phyloP scores from a whole-genome alignment of 345 rosid species.

The Ceriops decandra region DNA sequence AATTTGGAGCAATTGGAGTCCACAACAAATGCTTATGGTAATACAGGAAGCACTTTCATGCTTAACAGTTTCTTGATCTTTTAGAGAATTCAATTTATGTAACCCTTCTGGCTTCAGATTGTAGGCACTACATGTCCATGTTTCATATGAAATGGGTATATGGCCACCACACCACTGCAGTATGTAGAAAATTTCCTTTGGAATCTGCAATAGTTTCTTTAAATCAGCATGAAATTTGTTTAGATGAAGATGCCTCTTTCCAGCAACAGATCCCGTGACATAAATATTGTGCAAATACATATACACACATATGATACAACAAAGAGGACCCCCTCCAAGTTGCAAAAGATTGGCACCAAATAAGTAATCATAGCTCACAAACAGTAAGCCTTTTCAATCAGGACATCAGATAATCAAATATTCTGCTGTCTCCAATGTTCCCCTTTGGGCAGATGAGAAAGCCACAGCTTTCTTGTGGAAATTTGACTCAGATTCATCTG shows the following conservation, averaged over 20 bases:
- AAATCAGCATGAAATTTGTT: neutral
- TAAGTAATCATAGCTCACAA: too few species aligned
- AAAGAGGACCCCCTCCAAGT: neutral
- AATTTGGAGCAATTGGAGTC: too few species aligned
- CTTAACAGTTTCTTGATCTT: too few species aligned
- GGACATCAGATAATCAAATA: too few species aligned
- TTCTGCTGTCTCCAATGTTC: slow-evolving; percentile 10
- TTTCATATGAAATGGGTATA: neutral
- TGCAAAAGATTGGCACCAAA: neutral
- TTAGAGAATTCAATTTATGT: too few species aligned
- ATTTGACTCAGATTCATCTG: neutral
- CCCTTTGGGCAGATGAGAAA: neutral
- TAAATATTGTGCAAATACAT: too few species aligned
- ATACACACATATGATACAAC: neutral
- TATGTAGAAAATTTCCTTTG: neutral
- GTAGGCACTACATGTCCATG: neutral
- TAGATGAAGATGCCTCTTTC: neutral
- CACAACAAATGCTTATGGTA: too few species aligned
- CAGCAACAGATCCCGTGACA: neutral
- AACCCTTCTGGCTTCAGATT: too few species aligned
- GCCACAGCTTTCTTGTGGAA: neutral
- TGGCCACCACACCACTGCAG: neutral
- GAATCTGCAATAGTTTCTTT: neutral
- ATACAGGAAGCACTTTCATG: too few species aligned
- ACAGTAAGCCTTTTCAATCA: too few species aligned